Conservation (phyloP, 2,329 filamentous ascomycete species). For the Pseudophaeomoniella oleicola region DNA sequence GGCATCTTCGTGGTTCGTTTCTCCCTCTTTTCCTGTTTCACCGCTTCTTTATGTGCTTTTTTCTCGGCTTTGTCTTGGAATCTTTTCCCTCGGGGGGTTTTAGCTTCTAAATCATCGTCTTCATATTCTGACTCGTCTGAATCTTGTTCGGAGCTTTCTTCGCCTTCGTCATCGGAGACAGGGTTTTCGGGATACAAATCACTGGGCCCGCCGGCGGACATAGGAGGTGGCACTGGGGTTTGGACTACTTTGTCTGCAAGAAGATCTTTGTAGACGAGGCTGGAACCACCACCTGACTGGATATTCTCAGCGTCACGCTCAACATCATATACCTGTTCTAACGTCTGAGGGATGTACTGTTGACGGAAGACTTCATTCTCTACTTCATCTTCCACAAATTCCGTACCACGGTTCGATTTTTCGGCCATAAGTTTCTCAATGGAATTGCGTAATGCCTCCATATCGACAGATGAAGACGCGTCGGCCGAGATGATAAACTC, state of each 20-base stretch:
- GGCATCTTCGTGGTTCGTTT: slow-evolving; percentile 92
- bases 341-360: slow-evolving; percentile 89
- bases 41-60: slow-evolving; percentile 70
- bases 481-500: slow-evolving; percentile 59
- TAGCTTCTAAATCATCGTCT: slow-evolving; percentile 34
- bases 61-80: slow-evolving; percentile 89
- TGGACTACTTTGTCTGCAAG: slow-evolving; percentile 54
- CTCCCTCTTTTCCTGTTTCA: slow-evolving; percentile 92
- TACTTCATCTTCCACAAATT: slow-evolving; percentile 47
- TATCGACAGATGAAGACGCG: slow-evolving; percentile 36
- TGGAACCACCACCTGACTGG: slow-evolving; percentile 54
- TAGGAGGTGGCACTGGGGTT: slow-evolving; percentile 12
- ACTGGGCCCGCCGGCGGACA: slow-evolving; percentile 23
- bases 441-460: slow-evolving; percentile 43
- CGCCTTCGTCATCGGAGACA: slow-evolving; percentile 19
- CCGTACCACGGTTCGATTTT: slow-evolving; percentile 31
- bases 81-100: slow-evolving; percentile 60
- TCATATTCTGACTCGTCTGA: slow-evolving; percentile 20
- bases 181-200: slow-evolving; percentile 19
- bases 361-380: slow-evolving; percentile 89
- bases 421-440: slow-evolving; percentile 55
- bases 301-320: slow-evolving; percentile 78
- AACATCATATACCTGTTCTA: slow-evolving; percentile 92
- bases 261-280: slow-evolving; percentile 74
- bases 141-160: slow-evolving; percentile 5